Base-by-base conservation (phyloP, 371 early-diverging fungal genomes). In the Hamiltosporidium tvaerminnensis region DNA sequence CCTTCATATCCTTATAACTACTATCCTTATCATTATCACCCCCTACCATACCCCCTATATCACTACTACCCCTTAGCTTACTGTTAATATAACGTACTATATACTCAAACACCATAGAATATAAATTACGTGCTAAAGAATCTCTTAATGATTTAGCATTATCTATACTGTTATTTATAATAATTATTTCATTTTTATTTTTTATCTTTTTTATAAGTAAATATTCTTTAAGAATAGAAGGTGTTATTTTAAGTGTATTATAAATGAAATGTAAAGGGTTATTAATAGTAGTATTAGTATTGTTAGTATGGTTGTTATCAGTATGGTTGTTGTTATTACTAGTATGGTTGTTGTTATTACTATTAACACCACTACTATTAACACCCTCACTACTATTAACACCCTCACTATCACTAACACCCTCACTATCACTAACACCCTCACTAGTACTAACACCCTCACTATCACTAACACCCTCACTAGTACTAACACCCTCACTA, bases 91-190 rank as follows among this genome's bases (percentile, higher is more conserved):
- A 12, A n/a, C 44, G 2, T 30, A 75, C 58, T 23, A 76, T 61
- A 50, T 55, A 66, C 1, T 68, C 49, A 65, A 80, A 80, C 36
- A 75, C 12, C 1, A 54, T 53, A 4, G 61, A 50, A 57, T 80
- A 80, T 0, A 80, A 7, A 10, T 56, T 3, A 53, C 76, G 48
- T 31, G 73, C 71, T 30, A 80, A 52, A 1, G 76, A 71, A 47
- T 80, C 66, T 53, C 76, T 64, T 47, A 68, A 56, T 49, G 56
- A 72, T 3, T 44, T 39, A 0, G 63, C 36, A 44, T 80, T 66
- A 3, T 54, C 48, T 30, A 58, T 10, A 23, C 66, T 69, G 48
- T 72, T 65, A 3, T 37, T 37, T 57, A 1, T 57, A 1, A 12
- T n/a, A 4, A 57, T 2, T 7, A 5, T 44, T 44, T 44, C 44